These are phyloP conservation scores for Plasmodium relictum DNA, from an alignment of 169 alveolate genomes.

Conservation along the genomic window DNA sequence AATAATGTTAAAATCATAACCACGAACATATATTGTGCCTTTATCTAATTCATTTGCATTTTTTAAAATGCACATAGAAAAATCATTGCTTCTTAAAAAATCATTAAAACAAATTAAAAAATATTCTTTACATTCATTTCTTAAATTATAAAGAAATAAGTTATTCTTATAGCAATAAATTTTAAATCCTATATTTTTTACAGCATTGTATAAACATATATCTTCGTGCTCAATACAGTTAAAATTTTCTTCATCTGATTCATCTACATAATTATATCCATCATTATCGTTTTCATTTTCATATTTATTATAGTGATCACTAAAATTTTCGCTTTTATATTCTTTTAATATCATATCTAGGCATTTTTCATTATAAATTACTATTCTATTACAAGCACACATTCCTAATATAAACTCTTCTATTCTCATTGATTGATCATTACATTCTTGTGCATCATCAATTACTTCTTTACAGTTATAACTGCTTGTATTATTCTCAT, in stretches of 20 bases:
- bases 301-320: conserved; percentile 9
- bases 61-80: conserved; percentile 65
- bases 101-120: conserved; percentile 70
- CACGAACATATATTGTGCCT: conserved; percentile 62
- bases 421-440: conserved; percentile 32
- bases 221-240: conserved; percentile 71
- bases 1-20: conserved; percentile 59
- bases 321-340: conserved; percentile 26
- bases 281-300: conserved; percentile 13
- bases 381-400: conserved; percentile 51
- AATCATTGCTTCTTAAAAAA: conserved; percentile 63
- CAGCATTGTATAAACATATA: conserved; percentile 48
- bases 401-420: conserved; percentile 73
- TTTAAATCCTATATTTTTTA: conserved; percentile 28
- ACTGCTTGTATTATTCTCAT: conserved; percentile 13
- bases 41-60: conserved; percentile 31
- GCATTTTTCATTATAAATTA: conserved; percentile 65
- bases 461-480: conserved; percentile 47
- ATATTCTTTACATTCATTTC: conserved; percentile 35
- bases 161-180: conserved; percentile 42
- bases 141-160: conserved; percentile 63
- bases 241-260: conserved; percentile 29
- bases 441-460: conserved; percentile 22
- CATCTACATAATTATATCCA: conserved; percentile 3
- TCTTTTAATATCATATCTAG: conserved; percentile 18